Percentiles rank a stretch among this genome's conserved stretches.
Evolutionary conservation across 176 grass and related monocot genomes (phyloP).

Genomic region (Puya raimondii): DNA sequence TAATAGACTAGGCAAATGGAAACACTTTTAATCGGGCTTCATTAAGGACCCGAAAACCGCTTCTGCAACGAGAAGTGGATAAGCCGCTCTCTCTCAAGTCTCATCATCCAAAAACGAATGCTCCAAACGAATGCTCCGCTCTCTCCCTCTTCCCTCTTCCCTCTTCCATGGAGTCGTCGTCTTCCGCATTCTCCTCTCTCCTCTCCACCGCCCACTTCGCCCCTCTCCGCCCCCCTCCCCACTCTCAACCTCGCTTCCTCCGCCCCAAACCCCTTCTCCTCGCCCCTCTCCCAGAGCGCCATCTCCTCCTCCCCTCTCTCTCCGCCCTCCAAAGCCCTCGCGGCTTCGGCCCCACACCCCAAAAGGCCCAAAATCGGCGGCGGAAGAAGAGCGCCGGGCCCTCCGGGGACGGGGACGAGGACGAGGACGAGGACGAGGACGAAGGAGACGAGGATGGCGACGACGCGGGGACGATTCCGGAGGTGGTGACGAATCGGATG

Average conservation of each 20-base stretch:
- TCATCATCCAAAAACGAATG: slow-evolving; percentile 23
- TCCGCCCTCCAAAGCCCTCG: slow-evolving; percentile 1
- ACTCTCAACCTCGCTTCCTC: slow-evolving; percentile 2
- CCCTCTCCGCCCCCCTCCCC: slow-evolving; percentile 2
- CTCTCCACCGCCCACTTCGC: not conserved
- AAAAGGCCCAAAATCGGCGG: slow-evolving; percentile 6
- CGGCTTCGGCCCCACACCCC: slow-evolving; percentile 15
- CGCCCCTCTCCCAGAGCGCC: not conserved
- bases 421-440: slow-evolving; percentile 5
- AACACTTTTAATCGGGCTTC: no score
- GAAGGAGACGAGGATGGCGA: not conserved
- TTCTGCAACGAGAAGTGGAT: not conserved
- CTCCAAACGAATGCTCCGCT: not conserved
- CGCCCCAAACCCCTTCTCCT: slow-evolving; percentile 1
- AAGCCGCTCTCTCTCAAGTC: not conserved
- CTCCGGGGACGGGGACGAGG: slow-evolving; percentile 3
- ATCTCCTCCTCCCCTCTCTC: slow-evolving; percentile 6
- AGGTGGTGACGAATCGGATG: slow-evolving; percentile 45
- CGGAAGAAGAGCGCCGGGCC: not conserved
- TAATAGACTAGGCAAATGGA: no score
- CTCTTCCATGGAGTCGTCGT: slow-evolving; percentile 19
- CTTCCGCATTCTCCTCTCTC: not conserved
- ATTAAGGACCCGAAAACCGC: not conserved
- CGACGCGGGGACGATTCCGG: slow-evolving; percentile 24
- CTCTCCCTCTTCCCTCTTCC: not conserved